A percentile compares a stretch with the other conserved stretches of the same genome.
These are phyloP conservation scores for Lycium ferocissimum DNA, from an alignment of 257 asterid species.

Conservation along the genomic window DNA sequence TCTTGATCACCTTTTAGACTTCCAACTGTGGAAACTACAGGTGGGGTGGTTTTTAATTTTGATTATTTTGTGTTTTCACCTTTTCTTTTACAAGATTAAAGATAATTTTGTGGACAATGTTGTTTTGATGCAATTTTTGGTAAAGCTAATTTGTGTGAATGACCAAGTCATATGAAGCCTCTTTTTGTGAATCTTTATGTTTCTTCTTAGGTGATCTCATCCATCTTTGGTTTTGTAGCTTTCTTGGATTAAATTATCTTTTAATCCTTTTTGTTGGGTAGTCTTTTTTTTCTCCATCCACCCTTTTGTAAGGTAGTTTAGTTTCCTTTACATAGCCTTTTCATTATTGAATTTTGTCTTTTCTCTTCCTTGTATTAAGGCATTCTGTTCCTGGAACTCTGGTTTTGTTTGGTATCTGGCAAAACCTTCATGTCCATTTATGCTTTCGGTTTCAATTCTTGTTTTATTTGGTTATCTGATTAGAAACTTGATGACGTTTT, in stretches of 20 bases:
- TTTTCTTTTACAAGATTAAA: neutral
- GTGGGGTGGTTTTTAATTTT: constrained; percentile 19
- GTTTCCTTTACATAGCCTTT: neutral
- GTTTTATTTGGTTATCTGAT: constrained; percentile 25
- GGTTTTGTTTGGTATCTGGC: constrained; percentile 31
- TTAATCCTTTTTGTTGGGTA: neutral
- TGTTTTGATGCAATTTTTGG: neutral
- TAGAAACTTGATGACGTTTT: neutral
- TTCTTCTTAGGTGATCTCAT: neutral
- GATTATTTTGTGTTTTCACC: neutral
- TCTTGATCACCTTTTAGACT: constrained; percentile 10
- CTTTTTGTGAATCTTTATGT: neutral
- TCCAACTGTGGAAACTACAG: constrained; percentile 26
- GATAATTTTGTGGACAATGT: constrained; percentile 1
- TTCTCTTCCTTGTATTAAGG: constrained; percentile 41
- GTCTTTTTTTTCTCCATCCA: neutral
- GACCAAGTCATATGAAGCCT: constrained; percentile 1
- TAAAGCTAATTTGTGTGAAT: neutral
- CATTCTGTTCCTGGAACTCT: constrained; percentile 45
- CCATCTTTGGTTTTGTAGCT: neutral
- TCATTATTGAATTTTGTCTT: constrained; percentile 37
- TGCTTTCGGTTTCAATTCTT: constrained; percentile 26
- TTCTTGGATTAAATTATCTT: neutral
- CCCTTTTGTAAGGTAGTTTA: neutral
- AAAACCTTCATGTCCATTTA: constrained; percentile 35